Evolutionary conservation across 768 basidiomycete species (phyloP).

Genomic region (Gautieria morchelliformis): DNA sequence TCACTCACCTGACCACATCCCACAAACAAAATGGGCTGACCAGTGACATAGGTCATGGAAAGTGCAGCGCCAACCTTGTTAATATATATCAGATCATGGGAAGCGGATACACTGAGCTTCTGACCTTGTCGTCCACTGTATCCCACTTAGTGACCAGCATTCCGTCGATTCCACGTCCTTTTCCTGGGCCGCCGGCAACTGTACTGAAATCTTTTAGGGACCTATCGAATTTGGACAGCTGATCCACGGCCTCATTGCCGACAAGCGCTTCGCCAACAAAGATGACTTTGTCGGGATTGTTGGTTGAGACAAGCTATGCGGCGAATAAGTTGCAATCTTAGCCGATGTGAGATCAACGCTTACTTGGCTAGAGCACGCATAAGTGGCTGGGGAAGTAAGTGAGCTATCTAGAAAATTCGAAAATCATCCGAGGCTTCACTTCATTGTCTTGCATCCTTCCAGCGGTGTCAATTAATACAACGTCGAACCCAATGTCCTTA

Average conservation of each 20-base stretch:
- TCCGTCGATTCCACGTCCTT: conserved; percentile 90
- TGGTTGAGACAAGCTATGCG: conserved; percentile 75
- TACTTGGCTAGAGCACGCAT: conserved; percentile 96
- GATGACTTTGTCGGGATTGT: conserved; percentile 93
- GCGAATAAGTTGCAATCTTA: conserved; percentile 1
- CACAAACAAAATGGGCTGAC: conserved; percentile 96
- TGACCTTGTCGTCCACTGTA: conserved; percentile 92
- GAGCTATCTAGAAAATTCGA: background rate
- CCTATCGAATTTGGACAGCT: conserved; percentile 92
- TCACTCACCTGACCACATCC: conserved; percentile 85
- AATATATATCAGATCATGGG: conserved; percentile 7
- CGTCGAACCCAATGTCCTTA: conserved; percentile 86
- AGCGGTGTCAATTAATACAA: conserved; percentile 95
- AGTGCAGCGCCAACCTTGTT: conserved; percentile 93
- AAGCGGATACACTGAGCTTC: conserved; percentile 13
- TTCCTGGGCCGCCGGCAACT: conserved; percentile 46
- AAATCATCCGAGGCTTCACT: conserved; percentile 30
- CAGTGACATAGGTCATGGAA: conserved; percentile 98
- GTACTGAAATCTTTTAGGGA: conserved; percentile 88
- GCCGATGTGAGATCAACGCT: conserved; percentile 9
- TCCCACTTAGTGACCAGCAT: conserved; percentile 99
- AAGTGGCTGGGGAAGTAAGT: conserved; percentile 48
- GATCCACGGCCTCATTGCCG: conserved; percentile 98
- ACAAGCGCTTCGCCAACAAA: conserved; percentile 98
- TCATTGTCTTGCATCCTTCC: conserved; percentile 99